A percentile compares a stretch with the other conserved stretches of the same genome.
These are phyloP conservation scores for Coemansia sp. DNA, from an alignment of 371 early-diverging fungal genomes.

Conservation along the genomic window DNA sequence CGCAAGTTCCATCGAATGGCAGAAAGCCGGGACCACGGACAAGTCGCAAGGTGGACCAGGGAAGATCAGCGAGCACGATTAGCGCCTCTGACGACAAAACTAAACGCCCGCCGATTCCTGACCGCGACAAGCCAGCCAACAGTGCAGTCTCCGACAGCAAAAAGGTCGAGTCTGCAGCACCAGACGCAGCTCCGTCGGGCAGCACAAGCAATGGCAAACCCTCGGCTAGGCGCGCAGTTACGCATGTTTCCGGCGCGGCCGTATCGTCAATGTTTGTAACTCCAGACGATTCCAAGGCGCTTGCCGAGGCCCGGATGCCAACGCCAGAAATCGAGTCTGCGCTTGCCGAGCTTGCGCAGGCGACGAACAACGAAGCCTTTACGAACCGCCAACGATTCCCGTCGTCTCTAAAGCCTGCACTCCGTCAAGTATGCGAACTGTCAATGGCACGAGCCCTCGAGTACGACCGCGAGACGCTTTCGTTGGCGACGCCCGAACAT, in stretches of 20 bases:
- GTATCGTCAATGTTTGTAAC: conserved; percentile 4
- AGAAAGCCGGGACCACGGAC: conserved; percentile 46
- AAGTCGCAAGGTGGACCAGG: conserved; percentile 45
- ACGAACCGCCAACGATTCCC: conserved; percentile 53
- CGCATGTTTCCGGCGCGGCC: conserved; percentile 18
- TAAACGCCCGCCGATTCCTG: conserved; percentile 36
- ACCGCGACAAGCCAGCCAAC: conserved; percentile 23
- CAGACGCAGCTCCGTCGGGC: background rate
- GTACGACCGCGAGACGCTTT: conserved; percentile 42
- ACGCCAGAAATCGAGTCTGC: conserved; percentile 46
- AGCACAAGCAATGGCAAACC: background rate
- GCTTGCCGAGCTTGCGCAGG: conserved; percentile 33
- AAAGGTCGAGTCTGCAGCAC: background rate
- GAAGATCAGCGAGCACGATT: conserved; percentile 2
- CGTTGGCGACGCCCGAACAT: conserved; percentile 43
- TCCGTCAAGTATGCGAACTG: conserved; percentile 50
- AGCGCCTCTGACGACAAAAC: conserved; percentile 8
- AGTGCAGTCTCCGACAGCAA: background rate
- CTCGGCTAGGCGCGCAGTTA: conserved; percentile 2
- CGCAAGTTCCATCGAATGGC: conserved; percentile 43
- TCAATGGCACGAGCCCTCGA: conserved; percentile 51
- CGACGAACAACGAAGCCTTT: conserved; percentile 38
- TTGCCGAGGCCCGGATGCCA: conserved; percentile 22
- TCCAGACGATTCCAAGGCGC: conserved; percentile 17
- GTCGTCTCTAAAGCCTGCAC: conserved; percentile 49